Conservation (phyloP, 352 stramenopile genomes). For the Phytopythium montanum region DNA sequence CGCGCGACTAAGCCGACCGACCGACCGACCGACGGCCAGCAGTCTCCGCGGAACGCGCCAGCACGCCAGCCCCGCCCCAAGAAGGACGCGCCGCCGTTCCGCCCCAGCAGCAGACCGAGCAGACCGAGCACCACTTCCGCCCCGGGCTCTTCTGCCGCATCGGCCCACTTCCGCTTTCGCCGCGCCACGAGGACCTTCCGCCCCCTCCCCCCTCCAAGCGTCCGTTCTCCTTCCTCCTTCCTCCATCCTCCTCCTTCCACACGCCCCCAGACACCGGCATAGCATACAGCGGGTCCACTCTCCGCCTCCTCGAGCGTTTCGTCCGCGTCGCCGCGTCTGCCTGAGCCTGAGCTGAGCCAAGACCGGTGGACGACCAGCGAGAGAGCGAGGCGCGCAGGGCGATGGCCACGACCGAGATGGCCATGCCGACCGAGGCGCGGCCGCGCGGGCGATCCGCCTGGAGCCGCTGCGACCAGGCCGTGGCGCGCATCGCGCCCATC, state of each 20-base stretch:
- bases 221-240: not conserved
- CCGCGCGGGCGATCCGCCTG: slow-evolving; percentile 56
- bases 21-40: too few species aligned
- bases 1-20: not conserved
- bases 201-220: not conserved
- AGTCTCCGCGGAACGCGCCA: slow-evolving; percentile 1
- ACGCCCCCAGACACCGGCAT: too few species aligned
- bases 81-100: not conserved
- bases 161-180: not conserved
- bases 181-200: not conserved
- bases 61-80: not conserved
- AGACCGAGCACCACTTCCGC: not conserved
- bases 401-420: slow-evolving; percentile 9
- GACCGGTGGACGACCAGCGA: not conserved
- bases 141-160: not conserved
- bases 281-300: too few species aligned
- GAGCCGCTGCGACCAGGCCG: slow-evolving; percentile 79
- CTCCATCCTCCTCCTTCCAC: not conserved
- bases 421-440: slow-evolving; percentile 5
- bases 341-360: not conserved
- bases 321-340: slow-evolving; percentile 1
- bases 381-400: not conserved
- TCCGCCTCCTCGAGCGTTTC: not conserved
- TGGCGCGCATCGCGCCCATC: slow-evolving; percentile 66
- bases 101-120: not conserved